Percentiles rank a stretch among this genome's conserved stretches.
Conservation (phyloP, 768 basidiomycete species). For the Hygrocybe coccinea region DNA sequence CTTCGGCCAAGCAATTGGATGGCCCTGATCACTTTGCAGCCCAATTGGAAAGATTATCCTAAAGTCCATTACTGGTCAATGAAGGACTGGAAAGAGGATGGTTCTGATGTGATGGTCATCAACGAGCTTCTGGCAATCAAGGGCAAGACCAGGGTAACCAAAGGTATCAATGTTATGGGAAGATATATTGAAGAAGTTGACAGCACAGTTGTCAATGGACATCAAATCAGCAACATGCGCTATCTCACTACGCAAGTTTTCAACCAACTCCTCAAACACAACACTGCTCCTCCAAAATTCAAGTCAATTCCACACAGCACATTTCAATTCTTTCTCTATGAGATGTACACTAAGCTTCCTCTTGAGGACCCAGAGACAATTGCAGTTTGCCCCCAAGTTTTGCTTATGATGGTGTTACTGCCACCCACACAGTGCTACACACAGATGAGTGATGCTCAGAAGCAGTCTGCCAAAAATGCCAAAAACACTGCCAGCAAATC, state of each 20-base stretch:
- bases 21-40: too few relatives aligned
- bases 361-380: not conserved
- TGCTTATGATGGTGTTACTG: too few relatives aligned
- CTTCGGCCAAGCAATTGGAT: too few relatives aligned
- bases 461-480: too few relatives aligned
- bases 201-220: not conserved
- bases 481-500: too few relatives aligned
- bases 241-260: not conserved
- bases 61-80: not conserved
- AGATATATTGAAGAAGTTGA: not conserved
- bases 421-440: too few relatives aligned
- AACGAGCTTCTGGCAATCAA: not conserved
- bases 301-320: not conserved
- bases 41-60: not conserved
- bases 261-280: not conserved
- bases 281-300: not conserved
- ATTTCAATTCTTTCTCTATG: not conserved
- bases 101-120: not conserved
- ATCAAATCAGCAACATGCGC: not conserved
- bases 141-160: not conserved
- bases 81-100: not conserved
- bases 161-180: not conserved
- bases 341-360: not conserved
- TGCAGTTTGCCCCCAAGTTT: too few relatives aligned
- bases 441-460: too few relatives aligned